A percentile compares a stretch with the other conserved stretches of the same genome.
Conservation (phyloP, 768 basidiomycete genomes). For the Asterophora lycoperdoides region DNA sequence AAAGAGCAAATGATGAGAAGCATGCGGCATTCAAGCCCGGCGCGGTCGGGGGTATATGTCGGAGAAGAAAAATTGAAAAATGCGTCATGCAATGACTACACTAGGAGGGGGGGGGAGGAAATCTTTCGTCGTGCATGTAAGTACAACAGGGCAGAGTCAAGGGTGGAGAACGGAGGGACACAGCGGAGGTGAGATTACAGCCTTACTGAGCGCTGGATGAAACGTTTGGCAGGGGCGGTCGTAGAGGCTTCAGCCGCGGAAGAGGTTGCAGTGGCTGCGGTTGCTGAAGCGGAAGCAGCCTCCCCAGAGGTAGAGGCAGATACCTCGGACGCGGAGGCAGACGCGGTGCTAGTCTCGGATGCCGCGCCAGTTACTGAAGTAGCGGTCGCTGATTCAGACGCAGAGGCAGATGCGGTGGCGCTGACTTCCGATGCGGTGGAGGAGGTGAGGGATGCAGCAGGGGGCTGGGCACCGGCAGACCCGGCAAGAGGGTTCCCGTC, state of each 20-base stretch:
- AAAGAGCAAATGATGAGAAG: neutral
- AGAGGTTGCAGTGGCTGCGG: conserved; percentile 1
- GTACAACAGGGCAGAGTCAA: neutral
- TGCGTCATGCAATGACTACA: conserved; percentile 9
- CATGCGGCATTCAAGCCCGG: conserved; percentile 6
- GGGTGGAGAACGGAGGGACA: too few species aligned
- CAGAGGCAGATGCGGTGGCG: conserved; percentile 7
- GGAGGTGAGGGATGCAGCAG: conserved; percentile 5
- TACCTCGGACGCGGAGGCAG: conserved; percentile 9
- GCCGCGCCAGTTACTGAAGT: conserved; percentile 11
- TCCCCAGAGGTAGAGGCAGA: conserved; percentile 12
- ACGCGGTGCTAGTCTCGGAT: conserved; percentile 11
- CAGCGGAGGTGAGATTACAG: too few species aligned
- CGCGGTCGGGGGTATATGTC: neutral
- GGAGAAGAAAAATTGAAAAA: neutral
- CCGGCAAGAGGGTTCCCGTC: conserved; percentile 23
- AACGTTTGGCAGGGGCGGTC: neutral
- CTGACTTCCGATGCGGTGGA: conserved; percentile 7
- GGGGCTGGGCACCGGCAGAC: conserved; percentile 17
- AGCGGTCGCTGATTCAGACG: conserved; percentile 5
- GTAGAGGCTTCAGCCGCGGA: neutral
- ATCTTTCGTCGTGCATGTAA: conserved; percentile 1
- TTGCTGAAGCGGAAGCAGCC: conserved; percentile 14
- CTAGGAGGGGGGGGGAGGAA: conserved; percentile 2
- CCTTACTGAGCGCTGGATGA: too few species aligned